A percentile compares a stretch with the other conserved stretches of the same genome.
These are phyloP conservation scores for Jatropha curcas DNA, from an alignment of 345 rosid species.

Conservation along the genomic window DNA sequence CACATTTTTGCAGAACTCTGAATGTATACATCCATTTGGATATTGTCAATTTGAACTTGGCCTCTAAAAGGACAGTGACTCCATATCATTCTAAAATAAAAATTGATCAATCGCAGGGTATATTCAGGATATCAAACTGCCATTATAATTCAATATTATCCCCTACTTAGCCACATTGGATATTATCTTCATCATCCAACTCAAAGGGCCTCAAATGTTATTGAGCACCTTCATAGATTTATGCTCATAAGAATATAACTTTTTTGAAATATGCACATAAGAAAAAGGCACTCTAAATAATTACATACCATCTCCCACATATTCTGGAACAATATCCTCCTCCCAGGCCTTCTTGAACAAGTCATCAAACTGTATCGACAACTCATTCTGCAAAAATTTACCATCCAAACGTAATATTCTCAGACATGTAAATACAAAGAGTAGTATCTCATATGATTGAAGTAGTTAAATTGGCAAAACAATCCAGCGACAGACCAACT, in stretches of 20 bases:
- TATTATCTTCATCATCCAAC: constrained; percentile 5
- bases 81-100: not conserved
- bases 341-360: constrained; percentile 92
- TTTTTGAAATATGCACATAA: constrained; percentile 12
- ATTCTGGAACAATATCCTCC: constrained; percentile 54
- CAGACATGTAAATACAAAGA: constrained; percentile 13
- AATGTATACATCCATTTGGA: not conserved
- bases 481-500: constrained; percentile 55
- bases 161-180: not conserved
- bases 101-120: not conserved
- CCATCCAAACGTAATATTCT: constrained; percentile 9
- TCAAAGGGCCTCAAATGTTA: not conserved
- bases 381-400: constrained; percentile 56
- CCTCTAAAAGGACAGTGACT: not conserved
- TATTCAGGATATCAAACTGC: not conserved
- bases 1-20: not conserved
- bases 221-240: constrained; percentile 5
- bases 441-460: not conserved
- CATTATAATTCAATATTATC: not conserved
- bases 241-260: constrained; percentile 4
- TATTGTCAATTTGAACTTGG: constrained; percentile 16
- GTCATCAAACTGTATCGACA: constrained; percentile 88
- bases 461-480: constrained; percentile 10
- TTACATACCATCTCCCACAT: constrained; percentile 61
- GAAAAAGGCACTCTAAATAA: not conserved